Conservation (phyloP, 2,329 filamentous ascomycete species). For the Neonectria coccinea region DNA sequence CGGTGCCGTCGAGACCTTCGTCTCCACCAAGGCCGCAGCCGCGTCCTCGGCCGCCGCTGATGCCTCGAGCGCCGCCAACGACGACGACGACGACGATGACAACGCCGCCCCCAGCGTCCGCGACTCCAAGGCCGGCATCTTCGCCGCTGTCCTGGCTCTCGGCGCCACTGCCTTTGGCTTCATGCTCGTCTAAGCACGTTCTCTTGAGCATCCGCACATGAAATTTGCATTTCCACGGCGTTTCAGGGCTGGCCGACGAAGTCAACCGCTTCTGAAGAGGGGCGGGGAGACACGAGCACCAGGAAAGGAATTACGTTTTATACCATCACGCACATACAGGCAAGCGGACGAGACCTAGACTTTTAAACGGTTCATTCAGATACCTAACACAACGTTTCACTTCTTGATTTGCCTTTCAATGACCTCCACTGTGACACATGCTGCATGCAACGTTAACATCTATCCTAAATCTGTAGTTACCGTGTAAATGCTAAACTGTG, state of each 20-base stretch:
- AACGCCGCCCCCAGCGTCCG: conserved; percentile 33
- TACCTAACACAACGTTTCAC: conserved; percentile 5
- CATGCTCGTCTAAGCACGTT: conserved; percentile 36
- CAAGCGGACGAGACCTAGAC: conserved; percentile 10
- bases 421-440: conserved; percentile 2
- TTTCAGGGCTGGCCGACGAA: conserved; percentile 4
- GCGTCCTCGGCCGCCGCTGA: conserved; percentile 26
- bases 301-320: conserved; percentile 9
- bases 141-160: conserved; percentile 38
- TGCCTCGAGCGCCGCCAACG: conserved; percentile 28
- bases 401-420: background rate
- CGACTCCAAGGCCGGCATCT: conserved; percentile 30
- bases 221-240: conserved; percentile 3
- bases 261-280: background rate
- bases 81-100: conserved; percentile 19
- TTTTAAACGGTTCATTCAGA: conserved; percentile 6
- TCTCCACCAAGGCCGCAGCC: conserved; percentile 13
- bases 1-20: conserved; percentile 6
- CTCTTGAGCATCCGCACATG: background rate
- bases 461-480: background rate
- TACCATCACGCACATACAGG: conserved; percentile 17
- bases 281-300: background rate
- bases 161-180: conserved; percentile 43
- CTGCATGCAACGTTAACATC: background rate
- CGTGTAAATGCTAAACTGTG: background rate